Evolutionary conservation across 2,329 filamentous ascomycete genomes (phyloP).

Genomic region (Tolypocladium paradoxum): DNA sequence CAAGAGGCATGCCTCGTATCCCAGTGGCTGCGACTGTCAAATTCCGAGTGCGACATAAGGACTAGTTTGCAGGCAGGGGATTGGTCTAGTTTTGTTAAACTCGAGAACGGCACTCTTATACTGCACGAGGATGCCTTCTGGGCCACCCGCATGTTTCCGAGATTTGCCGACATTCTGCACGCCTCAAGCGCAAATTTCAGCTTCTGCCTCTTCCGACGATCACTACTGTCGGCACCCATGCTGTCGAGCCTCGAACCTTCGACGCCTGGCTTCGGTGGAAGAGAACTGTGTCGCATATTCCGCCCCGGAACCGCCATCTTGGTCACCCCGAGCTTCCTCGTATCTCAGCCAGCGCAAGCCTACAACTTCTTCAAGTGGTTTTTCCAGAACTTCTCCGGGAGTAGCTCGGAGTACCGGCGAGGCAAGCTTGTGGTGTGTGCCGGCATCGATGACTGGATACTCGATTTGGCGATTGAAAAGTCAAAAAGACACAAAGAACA

Average conservation of each 20-base stretch:
- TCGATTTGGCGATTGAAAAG: constrained; percentile 14
- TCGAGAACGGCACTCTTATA: constrained; percentile 23
- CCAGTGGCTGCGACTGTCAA: constrained; percentile 31
- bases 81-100: constrained; percentile 33
- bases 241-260: constrained; percentile 5
- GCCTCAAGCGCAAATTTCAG: constrained; percentile 13
- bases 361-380: constrained; percentile 26
- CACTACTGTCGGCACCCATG: constrained; percentile 10
- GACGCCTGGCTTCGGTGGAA: constrained; percentile 7
- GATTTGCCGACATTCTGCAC: constrained; percentile 22
- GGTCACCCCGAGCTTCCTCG: constrained; percentile 31
- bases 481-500: not conserved
- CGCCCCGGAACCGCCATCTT: constrained; percentile 21
- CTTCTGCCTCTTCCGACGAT: constrained; percentile 31
- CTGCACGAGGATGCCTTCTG: constrained; percentile 32
- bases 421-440: constrained; percentile 19
- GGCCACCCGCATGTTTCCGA: constrained; percentile 28
- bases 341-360: constrained; percentile 24
- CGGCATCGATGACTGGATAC: constrained; percentile 17
- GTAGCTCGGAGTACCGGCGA: constrained; percentile 3
- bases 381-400: constrained; percentile 10
- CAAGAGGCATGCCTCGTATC: constrained; percentile 26
- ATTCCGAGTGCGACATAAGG: constrained; percentile 30
- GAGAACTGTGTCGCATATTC: constrained; percentile 19
- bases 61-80: constrained; percentile 29